Conservation (phyloP, 2,329 filamentous ascomycete species). For the Penicillium sp. region DNA sequence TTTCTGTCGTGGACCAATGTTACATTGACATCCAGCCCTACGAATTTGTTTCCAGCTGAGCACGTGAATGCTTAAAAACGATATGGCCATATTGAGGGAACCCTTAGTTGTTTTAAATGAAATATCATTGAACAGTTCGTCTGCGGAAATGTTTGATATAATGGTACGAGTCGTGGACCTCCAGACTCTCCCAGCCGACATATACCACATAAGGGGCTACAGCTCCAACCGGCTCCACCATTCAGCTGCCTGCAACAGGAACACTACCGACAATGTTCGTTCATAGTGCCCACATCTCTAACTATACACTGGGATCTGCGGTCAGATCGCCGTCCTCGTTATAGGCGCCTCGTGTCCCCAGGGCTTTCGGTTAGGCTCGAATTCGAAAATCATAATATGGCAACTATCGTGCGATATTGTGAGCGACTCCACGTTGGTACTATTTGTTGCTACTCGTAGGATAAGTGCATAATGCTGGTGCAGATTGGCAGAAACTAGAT, state of each 20-base stretch:
- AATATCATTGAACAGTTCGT: slow-evolving; percentile 22
- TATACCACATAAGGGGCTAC: slow-evolving; percentile 30
- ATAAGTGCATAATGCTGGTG: slow-evolving; percentile 24
- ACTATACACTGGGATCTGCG: slow-evolving; percentile 18
- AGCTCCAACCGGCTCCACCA: slow-evolving; percentile 34
- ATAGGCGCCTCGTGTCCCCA: slow-evolving; percentile 25
- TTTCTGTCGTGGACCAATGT: background rate
- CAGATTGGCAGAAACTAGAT: slow-evolving; percentile 19
- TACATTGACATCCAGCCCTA: slow-evolving; percentile 4
- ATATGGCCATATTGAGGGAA: slow-evolving; percentile 38
- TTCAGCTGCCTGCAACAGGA: slow-evolving; percentile 32
- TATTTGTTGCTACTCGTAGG: slow-evolving; percentile 20
- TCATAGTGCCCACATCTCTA: slow-evolving; percentile 28
- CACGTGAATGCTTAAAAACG: slow-evolving; percentile 23
- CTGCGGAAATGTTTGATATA: slow-evolving; percentile 33
- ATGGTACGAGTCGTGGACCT: slow-evolving; percentile 37
- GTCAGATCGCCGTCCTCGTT: slow-evolving; percentile 31
- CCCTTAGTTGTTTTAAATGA: slow-evolving; percentile 29
- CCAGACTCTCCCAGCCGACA: slow-evolving; percentile 37
- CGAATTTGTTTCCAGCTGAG: slow-evolving; percentile 7
- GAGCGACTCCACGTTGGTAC: slow-evolving; percentile 4
- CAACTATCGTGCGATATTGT: slow-evolving; percentile 19
- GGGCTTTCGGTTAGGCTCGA: slow-evolving; percentile 21
- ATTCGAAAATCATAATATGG: slow-evolving; percentile 25
- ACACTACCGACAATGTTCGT: slow-evolving; percentile 25